phyloP scores from a whole-genome alignment of 2,329 filamentous ascomycete species.

The Rasamsonia emersonii region DNA sequence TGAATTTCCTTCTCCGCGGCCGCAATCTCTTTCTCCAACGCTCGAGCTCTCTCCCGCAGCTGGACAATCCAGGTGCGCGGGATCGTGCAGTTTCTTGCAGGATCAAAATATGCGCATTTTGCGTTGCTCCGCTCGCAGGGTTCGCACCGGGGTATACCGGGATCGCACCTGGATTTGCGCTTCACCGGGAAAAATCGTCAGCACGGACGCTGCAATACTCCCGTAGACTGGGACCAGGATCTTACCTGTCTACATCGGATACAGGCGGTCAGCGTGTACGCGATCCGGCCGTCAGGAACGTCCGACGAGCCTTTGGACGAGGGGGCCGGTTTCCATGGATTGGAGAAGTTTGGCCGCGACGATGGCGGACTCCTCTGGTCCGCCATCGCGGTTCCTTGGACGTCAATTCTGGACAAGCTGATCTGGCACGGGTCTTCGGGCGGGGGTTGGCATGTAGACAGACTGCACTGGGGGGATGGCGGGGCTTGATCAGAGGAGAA shows the following conservation, averaged over 20 bases:
- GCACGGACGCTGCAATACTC: neutral
- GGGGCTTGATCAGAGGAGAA: too few relatives aligned
- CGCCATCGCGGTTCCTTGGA: conserved; percentile 17
- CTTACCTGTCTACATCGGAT: conserved; percentile 42
- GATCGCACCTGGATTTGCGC: conserved; percentile 95
- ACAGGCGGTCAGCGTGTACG: conserved; percentile 42
- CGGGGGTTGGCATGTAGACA: too few relatives aligned
- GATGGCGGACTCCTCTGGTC: conserved; percentile 10
- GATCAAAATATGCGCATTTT: conserved; percentile 91
- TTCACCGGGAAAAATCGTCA: conserved; percentile 31
- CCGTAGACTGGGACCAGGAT: neutral
- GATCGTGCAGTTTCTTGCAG: conserved; percentile 74
- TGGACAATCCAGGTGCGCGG: conserved; percentile 87
- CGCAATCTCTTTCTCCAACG: conserved; percentile 71
- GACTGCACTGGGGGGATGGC: too few relatives aligned
- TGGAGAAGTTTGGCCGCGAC: conserved; percentile 16
- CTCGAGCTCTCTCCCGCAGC: conserved; percentile 76
- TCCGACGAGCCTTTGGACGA: conserved; percentile 21
- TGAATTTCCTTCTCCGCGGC: conserved; percentile 70
- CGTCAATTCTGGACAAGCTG: too few relatives aligned
- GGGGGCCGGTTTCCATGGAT: conserved; percentile 17
- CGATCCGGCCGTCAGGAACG: conserved; percentile 30
- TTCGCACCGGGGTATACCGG: conserved; percentile 79
- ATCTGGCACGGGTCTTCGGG: too few relatives aligned
- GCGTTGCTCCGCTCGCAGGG: conserved; percentile 90